Evolutionary conservation across 2,329 filamentous ascomycete species (phyloP), one percentile per base, ranked within the genome.

Genomic region (Hirsutella thompsonii): DNA sequence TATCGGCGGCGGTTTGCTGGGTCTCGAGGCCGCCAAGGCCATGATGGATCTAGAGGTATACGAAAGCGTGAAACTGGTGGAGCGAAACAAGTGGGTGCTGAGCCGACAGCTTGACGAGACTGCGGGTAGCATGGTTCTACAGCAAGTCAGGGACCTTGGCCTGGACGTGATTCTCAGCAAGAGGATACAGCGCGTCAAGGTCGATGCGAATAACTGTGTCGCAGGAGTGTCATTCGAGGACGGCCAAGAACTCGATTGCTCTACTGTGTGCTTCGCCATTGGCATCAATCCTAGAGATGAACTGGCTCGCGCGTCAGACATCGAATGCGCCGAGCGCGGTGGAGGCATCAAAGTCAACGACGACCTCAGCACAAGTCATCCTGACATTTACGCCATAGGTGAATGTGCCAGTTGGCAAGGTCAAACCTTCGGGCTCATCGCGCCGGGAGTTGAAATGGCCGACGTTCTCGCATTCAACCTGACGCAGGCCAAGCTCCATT

Each of bases 401-500:
- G 89, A 94, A 61, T 94, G 88, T 52, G 87, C 88, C 5, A 92
- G 81, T 62, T 94, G 86, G 85, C 73, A 89, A 47, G 81, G 77
- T 49, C 83, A 92, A 59, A 88, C 85, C 0, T 94, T 87, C 49
- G 88, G 88, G 5, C 74, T 95, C 18, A 94, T 95, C 50, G 87
- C 83, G 0, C 88, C 88, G 0, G 88, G 88, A 16, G 74, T 94
- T 29, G 89, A 94, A 60, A 94, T 94, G 85, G 89, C 89, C 1
- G 88, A 94, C 50, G 80, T 94, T 1, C 74, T 94, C 3, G 79
- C 88, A 10, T 94, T 92, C 67, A 94, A 94, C 58, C 74, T 95
- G 43, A 93, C 88, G 3, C 81, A 89, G 56, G 83, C 85, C 26
- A 81, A 82, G 54, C 71, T 76, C 2, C 83, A 90, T 55, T 61